Evolutionary conservation across 441 rosid genomes (phyloP).

Genomic region (Brassica balearica): DNA sequence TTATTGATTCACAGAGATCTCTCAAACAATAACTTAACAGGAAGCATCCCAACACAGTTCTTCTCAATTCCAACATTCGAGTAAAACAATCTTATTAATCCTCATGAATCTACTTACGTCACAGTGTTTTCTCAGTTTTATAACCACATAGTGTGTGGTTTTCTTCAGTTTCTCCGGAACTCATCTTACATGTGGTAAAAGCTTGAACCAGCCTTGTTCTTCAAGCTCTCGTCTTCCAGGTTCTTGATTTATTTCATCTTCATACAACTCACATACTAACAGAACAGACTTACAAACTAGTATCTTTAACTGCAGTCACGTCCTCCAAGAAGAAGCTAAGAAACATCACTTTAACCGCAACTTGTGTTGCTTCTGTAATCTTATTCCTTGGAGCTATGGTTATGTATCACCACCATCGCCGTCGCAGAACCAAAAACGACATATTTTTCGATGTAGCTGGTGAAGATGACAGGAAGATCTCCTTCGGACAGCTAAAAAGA

Average conservation of each 20-base stretch:
- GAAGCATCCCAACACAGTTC: slow-evolving; percentile 69
- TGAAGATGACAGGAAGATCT: slow-evolving; percentile 53
- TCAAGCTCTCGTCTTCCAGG: slow-evolving; percentile 72
- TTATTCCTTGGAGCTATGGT: slow-evolving; percentile 58
- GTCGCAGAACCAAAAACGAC: slow-evolving; percentile 53
- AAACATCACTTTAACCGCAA: slow-evolving; percentile 57
- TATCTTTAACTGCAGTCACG: slow-evolving; percentile 53
- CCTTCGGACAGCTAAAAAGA: slow-evolving; percentile 53
- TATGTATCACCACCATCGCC: slow-evolving; percentile 55
- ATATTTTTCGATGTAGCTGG: slow-evolving; percentile 84
- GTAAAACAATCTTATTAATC: slow-evolving; percentile 46
- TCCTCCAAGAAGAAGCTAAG: slow-evolving; percentile 65
- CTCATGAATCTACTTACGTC: slow-evolving; percentile 1
- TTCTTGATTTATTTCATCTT: slow-evolving; percentile 36
- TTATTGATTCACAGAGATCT: slow-evolving; percentile 67
- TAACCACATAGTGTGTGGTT: slow-evolving; percentile 34
- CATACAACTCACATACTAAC: slow-evolving; percentile 8
- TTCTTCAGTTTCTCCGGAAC: slow-evolving; percentile 76
- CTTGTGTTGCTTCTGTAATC: slow-evolving; percentile 62
- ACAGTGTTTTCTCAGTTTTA: neutral
- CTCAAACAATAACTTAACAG: slow-evolving; percentile 71
- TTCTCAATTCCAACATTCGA: slow-evolving; percentile 73
- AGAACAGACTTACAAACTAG: neutral
- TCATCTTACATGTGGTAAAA: slow-evolving; percentile 71
- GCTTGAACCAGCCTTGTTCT: slow-evolving; percentile 69